A percentile compares a stretch with the other conserved stretches of the same genome.
These are phyloP conservation scores for Stemphylium vesicarium DNA, from an alignment of 2,329 filamentous ascomycete genomes.

Conservation along the genomic window DNA sequence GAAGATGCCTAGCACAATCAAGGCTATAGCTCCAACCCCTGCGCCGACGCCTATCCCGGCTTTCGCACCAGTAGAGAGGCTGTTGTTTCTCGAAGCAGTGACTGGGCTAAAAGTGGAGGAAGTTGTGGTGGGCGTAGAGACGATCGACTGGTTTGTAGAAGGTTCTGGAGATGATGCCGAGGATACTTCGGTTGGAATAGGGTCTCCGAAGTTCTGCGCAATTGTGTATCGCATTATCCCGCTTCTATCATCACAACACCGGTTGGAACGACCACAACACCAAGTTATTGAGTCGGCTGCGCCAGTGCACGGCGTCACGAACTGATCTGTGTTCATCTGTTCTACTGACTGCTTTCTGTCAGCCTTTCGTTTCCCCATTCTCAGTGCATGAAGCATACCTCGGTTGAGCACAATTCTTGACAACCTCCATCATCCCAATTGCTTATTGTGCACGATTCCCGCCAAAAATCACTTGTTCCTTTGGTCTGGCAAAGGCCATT, in stretches of 20 bases:
- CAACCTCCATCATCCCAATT: slow-evolving; percentile 15
- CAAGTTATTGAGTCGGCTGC: background rate
- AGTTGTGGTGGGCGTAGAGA: background rate
- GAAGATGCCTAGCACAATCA: slow-evolving; percentile 11
- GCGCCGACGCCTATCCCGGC: slow-evolving; percentile 10
- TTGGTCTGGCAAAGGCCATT: background rate
- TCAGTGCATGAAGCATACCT: slow-evolving; percentile 5
- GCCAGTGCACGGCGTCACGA: background rate
- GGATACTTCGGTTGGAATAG: background rate
- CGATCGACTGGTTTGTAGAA: background rate
- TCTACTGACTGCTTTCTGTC: background rate
- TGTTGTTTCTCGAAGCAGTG: background rate
- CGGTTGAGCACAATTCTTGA: slow-evolving; percentile 16
- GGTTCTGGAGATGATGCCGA: background rate
- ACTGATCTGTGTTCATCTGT: background rate
- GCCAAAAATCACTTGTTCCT: background rate
- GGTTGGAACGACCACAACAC: background rate
- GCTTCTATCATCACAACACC: slow-evolving; percentile 3
- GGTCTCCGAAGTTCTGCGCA: slow-evolving; percentile 12
- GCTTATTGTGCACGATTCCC: slow-evolving; percentile 11
- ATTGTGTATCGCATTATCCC: slow-evolving; percentile 3
- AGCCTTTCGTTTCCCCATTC: background rate
- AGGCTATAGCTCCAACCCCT: slow-evolving; percentile 4
- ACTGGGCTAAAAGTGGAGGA: background rate
- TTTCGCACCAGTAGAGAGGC: background rate